Conservation (phyloP, 768 basidiomycete species). For the Podaxis sp. region DNA sequence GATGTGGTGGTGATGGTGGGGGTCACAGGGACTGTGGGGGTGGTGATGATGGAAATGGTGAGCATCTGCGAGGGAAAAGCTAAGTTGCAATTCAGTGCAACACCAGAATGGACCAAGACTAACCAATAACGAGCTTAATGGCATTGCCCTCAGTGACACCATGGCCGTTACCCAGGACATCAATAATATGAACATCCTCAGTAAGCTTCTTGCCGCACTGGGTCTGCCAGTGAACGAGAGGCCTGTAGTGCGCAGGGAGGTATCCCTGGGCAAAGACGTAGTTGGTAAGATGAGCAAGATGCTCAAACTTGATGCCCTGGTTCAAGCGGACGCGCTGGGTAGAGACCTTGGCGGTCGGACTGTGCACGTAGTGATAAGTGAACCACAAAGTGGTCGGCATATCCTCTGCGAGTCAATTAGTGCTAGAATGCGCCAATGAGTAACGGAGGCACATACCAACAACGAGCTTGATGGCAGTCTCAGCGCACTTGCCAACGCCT, state of each 20-base stretch:
- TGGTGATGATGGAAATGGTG: conserved; percentile 1
- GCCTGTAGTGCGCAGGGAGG: conserved; percentile 32
- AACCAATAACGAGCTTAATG: conserved; percentile 38
- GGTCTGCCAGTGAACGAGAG: conserved; percentile 42
- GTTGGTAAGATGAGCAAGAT: conserved; percentile 48
- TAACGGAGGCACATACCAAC: conserved; percentile 35
- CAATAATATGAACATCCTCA: conserved; percentile 25
- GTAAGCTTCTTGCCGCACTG: conserved; percentile 33
- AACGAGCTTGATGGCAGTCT: conserved; percentile 44
- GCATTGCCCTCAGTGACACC: conserved; percentile 34
- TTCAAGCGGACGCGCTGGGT: conserved; percentile 45
- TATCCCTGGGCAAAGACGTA: conserved; percentile 43
- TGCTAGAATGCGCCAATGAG: neutral
- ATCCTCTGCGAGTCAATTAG: conserved; percentile 33
- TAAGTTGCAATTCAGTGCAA: neutral
- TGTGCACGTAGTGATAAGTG: conserved; percentile 40
- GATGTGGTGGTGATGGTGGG: neutral
- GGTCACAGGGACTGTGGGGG: neutral
- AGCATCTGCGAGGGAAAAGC: neutral
- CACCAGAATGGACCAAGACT: neutral
- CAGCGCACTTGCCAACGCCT: conserved; percentile 42
- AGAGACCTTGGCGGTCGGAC: conserved; percentile 28
- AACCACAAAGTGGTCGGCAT: conserved; percentile 42
- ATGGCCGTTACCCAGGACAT: conserved; percentile 29
- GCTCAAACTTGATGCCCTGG: conserved; percentile 31